A percentile compares a stretch with the other conserved stretches of the same genome.
phyloP scores from a whole-genome alignment of 257 asterid species.

The Solanum acaule region DNA sequence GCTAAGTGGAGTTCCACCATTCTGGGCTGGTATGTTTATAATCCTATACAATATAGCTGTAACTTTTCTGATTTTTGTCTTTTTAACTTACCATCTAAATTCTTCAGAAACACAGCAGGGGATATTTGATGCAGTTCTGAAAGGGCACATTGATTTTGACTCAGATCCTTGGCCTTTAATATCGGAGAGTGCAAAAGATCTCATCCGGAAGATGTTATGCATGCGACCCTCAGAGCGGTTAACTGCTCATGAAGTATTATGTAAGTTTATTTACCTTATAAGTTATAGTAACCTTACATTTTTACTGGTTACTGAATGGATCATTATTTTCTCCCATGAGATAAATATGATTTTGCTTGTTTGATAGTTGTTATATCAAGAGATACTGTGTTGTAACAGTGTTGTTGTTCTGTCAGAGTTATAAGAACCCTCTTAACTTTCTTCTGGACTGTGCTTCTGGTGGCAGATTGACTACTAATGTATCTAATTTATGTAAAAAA shows the following conservation, averaged over 20 bases:
- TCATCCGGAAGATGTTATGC: constrained; percentile 72
- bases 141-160: constrained; percentile 71
- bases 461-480: background rate
- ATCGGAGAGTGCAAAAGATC: constrained; percentile 83
- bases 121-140: constrained; percentile 77
- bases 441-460: background rate
- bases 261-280: constrained; percentile 33
- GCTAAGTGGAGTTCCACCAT: constrained; percentile 92
- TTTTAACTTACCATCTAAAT: constrained; percentile 12
- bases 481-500: background rate
- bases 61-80: background rate
- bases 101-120: constrained; percentile 83
- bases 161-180: constrained; percentile 84
- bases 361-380: background rate
- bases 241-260: constrained; percentile 84
- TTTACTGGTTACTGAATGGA: background rate
- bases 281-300: background rate
- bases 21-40: constrained; percentile 78
- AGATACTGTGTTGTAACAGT: background rate
- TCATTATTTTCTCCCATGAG: background rate
- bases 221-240: constrained; percentile 71
- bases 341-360: background rate
- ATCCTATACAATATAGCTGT: background rate
- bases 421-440: background rate
- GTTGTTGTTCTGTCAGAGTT: background rate